Evolutionary conservation across 2,329 filamentous ascomycete genomes (phyloP).

Genomic region (Aspergillus tamarii): DNA sequence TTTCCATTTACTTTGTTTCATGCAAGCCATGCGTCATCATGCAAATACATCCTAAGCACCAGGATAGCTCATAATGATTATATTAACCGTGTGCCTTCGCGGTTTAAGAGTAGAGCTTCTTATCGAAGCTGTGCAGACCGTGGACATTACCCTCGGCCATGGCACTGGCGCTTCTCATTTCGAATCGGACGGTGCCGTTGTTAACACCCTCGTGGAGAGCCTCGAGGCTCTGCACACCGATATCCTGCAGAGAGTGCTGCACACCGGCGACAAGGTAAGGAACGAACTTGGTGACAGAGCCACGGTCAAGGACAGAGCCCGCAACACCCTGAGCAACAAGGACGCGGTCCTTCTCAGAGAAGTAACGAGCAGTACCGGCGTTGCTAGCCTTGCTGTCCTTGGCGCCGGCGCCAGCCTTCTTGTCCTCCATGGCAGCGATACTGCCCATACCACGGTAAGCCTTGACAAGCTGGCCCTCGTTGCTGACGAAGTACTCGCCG

Average conservation of each 20-base stretch:
- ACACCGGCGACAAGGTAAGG: conserved; percentile 94
- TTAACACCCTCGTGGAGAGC: conserved; percentile 76
- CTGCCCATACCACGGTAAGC: conserved; percentile 98
- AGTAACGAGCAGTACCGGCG: conserved; percentile 95
- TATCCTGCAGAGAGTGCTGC: conserved; percentile 97
- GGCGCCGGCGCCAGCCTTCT: conserved; percentile 79
- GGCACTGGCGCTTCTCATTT: conserved; percentile 90
- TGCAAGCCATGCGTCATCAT: conserved; percentile 32
- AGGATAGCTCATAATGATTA: conserved; percentile 23
- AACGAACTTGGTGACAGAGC: conserved; percentile 90
- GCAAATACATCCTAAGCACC: conserved; percentile 26
- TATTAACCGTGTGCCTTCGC: conserved; percentile 16
- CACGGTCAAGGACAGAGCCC: conserved; percentile 62
- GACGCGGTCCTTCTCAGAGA: conserved; percentile 93
- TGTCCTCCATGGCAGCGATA: conserved; percentile 99
- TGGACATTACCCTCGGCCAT: conserved; percentile 97
- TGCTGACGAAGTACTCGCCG: conserved; percentile 93
- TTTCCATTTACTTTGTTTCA: conserved; percentile 23
- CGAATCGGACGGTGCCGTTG: conserved; percentile 81
- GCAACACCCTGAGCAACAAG: conserved; percentile 97
- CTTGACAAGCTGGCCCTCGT: conserved; percentile 97
- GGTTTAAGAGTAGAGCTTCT: conserved; percentile 91
- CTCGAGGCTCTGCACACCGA: conserved; percentile 78
- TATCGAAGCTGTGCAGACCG: conserved; percentile 96
- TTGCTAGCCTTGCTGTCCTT: conserved; percentile 74